These are phyloP conservation scores for Dactylella cylindrospora DNA, from an alignment of 2,329 filamentous ascomycete genomes.

Conservation along the genomic window DNA sequence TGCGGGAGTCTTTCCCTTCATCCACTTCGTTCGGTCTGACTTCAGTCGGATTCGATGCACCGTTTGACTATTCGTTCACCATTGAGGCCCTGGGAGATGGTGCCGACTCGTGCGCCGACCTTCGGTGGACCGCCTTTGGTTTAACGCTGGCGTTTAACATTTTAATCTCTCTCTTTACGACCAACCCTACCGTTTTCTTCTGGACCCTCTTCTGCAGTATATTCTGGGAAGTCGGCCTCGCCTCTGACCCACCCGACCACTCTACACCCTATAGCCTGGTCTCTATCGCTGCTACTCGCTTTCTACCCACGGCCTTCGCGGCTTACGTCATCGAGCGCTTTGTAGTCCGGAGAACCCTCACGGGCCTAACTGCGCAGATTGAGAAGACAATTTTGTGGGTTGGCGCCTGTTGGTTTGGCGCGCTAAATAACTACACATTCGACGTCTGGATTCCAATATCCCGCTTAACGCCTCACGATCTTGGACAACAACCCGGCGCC, in stretches of 20 bases:
- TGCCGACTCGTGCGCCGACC: slow-evolving; percentile 63
- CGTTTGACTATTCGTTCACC: slow-evolving; percentile 82
- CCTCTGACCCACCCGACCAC: slow-evolving; percentile 77
- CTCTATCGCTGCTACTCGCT: slow-evolving; percentile 75
- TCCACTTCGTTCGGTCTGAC: slow-evolving; percentile 71
- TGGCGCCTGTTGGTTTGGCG: slow-evolving; percentile 85
- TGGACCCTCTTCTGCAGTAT: slow-evolving; percentile 77
- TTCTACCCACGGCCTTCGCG: slow-evolving; percentile 83
- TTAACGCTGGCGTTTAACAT: slow-evolving; percentile 78
- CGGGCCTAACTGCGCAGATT: slow-evolving; percentile 74
- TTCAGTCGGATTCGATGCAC: slow-evolving; percentile 78
- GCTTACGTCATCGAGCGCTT: slow-evolving; percentile 85
- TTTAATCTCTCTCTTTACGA: slow-evolving; percentile 77
- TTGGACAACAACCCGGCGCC: slow-evolving; percentile 84
- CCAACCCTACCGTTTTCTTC: slow-evolving; percentile 78
- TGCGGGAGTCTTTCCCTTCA: slow-evolving; percentile 64
- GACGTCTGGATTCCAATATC: slow-evolving; percentile 84
- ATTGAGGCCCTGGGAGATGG: slow-evolving; percentile 71
- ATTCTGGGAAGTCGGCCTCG: slow-evolving; percentile 87
- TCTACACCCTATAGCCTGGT: slow-evolving; percentile 69
- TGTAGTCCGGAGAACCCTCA: slow-evolving; percentile 72
- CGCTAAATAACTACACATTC: slow-evolving; percentile 92
- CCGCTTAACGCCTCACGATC: slow-evolving; percentile 85
- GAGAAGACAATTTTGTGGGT: slow-evolving; percentile 91
- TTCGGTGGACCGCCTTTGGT: slow-evolving; percentile 79